Conservation (phyloP, 495 filamentous ascomycete genomes). For the Aspergillus biplanus region DNA sequence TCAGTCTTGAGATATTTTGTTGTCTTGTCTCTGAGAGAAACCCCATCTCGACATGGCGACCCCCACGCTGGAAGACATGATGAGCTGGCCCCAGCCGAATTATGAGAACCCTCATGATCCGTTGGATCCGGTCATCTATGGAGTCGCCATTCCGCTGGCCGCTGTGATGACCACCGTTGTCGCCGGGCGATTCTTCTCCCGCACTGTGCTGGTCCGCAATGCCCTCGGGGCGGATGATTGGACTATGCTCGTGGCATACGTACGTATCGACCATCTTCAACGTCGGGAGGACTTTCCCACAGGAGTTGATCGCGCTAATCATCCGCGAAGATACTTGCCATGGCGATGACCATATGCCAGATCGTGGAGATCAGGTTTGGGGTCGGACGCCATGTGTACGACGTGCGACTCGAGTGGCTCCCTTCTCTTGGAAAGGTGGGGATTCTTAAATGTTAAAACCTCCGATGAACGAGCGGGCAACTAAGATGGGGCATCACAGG, state of each 20-base stretch:
- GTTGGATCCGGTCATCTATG: conserved; percentile 6
- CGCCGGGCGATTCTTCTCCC: conserved; percentile 4
- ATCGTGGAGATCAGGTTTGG: conserved; percentile 3
- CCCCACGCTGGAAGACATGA: not conserved
- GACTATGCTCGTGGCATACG: conserved; percentile 15
- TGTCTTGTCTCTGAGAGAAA: too few relatives aligned
- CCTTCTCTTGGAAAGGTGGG: not conserved
- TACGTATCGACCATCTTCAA: not conserved
- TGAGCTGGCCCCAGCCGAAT: conserved; percentile 7
- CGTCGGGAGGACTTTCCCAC: too few relatives aligned
- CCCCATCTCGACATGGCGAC: conserved; percentile 1
- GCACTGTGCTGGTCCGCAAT: conserved; percentile 9
- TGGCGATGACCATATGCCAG: conserved; percentile 6
- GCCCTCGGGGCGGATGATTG: conserved; percentile 14
- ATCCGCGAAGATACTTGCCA: not conserved
- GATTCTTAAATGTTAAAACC: not conserved
- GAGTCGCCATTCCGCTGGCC: conserved; percentile 6
- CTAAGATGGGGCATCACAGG: not conserved
- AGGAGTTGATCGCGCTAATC: too few relatives aligned
- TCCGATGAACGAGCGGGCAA: too few relatives aligned
- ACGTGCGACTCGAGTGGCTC: conserved; percentile 6
- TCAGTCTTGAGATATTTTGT: too few relatives aligned
- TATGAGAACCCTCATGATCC: conserved; percentile 14
- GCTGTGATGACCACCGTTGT: conserved; percentile 7
- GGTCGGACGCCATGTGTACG: conserved; percentile 9